Percentiles rank a stretch among this genome's conserved stretches.
These are phyloP conservation scores for Pugionium cornutum DNA, from an alignment of 345 rosid genomes.

Conservation along the genomic window DNA sequence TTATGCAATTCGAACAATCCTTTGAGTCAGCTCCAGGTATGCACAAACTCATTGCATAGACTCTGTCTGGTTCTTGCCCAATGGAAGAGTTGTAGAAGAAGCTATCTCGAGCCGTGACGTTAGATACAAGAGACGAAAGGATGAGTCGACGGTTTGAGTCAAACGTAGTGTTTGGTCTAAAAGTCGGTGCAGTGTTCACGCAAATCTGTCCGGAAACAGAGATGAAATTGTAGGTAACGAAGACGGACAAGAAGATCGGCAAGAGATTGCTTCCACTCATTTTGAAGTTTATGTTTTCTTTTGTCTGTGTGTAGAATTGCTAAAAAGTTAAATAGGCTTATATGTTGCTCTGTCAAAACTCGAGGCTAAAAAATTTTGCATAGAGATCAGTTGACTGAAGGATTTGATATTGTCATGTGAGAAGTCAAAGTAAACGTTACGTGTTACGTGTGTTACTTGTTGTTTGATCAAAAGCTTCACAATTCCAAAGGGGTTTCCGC, in stretches of 20 bases:
- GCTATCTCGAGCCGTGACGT: constrained; percentile 9
- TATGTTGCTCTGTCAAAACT: background rate
- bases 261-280: constrained; percentile 6
- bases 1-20: constrained; percentile 37
- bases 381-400: too few species aligned
- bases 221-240: constrained; percentile 13
- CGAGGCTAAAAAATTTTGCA: too few species aligned
- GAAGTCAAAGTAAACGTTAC: too few species aligned
- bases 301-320: background rate
- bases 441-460: too few species aligned
- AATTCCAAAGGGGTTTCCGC: too few species aligned
- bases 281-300: background rate
- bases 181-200: background rate
- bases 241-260: background rate
- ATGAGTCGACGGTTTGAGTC: constrained; percentile 33
- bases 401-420: too few species aligned
- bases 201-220: constrained; percentile 28
- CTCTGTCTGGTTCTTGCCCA: background rate
- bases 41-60: constrained; percentile 27
- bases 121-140: constrained; percentile 13
- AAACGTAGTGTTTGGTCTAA: constrained; percentile 37
- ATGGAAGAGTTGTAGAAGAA: constrained; percentile 15
- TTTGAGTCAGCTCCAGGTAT: constrained; percentile 5
- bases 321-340: constrained; percentile 3
- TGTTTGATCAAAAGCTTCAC: too few species aligned